Evolutionary conservation across 1,139 yeast species (phyloP).

Genomic region (Lodderomyces pseudojiufengensis): DNA sequence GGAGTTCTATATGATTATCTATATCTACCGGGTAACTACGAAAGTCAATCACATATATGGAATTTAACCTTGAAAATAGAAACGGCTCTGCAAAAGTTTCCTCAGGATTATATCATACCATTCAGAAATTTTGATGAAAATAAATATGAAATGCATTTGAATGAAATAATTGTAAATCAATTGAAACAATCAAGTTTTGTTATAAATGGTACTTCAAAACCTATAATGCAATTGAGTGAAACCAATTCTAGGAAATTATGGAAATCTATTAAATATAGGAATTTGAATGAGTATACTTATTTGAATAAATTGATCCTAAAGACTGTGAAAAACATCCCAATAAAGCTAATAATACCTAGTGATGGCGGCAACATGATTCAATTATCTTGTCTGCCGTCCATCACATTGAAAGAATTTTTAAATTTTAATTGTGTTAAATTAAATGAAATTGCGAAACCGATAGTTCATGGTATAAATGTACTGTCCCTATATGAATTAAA

Average conservation of each 20-base stretch:
- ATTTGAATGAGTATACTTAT: conserved; percentile 21
- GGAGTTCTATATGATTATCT: conserved; percentile 65
- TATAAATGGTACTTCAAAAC: conserved; percentile 67
- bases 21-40: conserved; percentile 18
- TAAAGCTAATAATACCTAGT: conserved; percentile 53
- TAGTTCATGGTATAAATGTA: conserved; percentile 63
- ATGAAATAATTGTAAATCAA: conserved; percentile 65
- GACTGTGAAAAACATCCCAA: conserved; percentile 48
- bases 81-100: conserved; percentile 30
- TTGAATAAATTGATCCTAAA: conserved; percentile 31
- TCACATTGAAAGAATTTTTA: conserved; percentile 42
- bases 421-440: conserved; percentile 41
- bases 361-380: conserved; percentile 37
- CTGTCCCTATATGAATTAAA: conserved; percentile 38
- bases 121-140: conserved; percentile 16
- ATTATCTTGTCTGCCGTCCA: conserved; percentile 37
- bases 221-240: conserved; percentile 70
- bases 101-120: conserved; percentile 53
- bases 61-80: conserved; percentile 40
- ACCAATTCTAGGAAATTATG: conserved; percentile 56
- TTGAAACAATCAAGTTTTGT: conserved; percentile 77
- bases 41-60: conserved; percentile 35
- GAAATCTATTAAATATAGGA: conserved; percentile 43
- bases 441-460: conserved; percentile 45
- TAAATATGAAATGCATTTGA: conserved; percentile 20